Evolutionary conservation across 192 early-diverging fungal species (phyloP).

Genomic region (Coemansia sp.): DNA sequence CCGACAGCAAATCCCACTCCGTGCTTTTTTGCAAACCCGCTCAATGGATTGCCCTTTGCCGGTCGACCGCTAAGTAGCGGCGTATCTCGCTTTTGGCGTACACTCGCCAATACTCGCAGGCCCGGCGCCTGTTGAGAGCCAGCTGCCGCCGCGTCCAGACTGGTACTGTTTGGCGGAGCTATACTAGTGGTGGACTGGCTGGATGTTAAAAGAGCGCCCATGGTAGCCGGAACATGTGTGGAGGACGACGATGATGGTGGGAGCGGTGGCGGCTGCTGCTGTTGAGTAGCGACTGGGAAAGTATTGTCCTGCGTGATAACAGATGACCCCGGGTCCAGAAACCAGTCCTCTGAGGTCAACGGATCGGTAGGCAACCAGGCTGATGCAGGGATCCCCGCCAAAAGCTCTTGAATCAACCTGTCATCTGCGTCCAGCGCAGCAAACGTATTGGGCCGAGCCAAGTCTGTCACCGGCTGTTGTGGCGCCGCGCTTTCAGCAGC

Average conservation of each 20-base stretch:
- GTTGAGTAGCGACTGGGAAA: background rate
- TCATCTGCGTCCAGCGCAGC: slow-evolving; percentile 33
- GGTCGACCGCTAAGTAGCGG: slow-evolving; percentile 16
- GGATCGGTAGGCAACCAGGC: slow-evolving; percentile 48
- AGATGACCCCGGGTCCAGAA: slow-evolving; percentile 36
- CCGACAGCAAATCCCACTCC: slow-evolving; percentile 43
- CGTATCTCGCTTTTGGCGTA: slow-evolving; percentile 26
- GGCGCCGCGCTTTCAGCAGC: background rate
- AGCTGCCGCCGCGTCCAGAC: background rate
- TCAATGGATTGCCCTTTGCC: slow-evolving; percentile 25
- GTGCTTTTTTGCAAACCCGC: slow-evolving; percentile 50
- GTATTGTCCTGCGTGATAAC: slow-evolving; percentile 28
- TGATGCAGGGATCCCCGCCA: slow-evolving; percentile 46
- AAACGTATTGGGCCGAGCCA: background rate
- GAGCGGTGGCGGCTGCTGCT: background rate
- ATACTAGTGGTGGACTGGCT: background rate
- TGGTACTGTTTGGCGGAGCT: background rate
- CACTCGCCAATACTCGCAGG: slow-evolving; percentile 19
- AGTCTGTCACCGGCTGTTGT: background rate
- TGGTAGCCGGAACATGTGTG: background rate
- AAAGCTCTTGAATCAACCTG: slow-evolving; percentile 42
- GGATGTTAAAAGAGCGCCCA: background rate
- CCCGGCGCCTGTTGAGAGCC: slow-evolving; percentile 14
- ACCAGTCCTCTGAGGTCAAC: slow-evolving; percentile 51
- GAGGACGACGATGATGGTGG: background rate